Evolutionary conservation across 331 rosid species (phyloP), one percentile per base, ranked within the genome.

Genomic region (Prunus yedoensis): DNA sequence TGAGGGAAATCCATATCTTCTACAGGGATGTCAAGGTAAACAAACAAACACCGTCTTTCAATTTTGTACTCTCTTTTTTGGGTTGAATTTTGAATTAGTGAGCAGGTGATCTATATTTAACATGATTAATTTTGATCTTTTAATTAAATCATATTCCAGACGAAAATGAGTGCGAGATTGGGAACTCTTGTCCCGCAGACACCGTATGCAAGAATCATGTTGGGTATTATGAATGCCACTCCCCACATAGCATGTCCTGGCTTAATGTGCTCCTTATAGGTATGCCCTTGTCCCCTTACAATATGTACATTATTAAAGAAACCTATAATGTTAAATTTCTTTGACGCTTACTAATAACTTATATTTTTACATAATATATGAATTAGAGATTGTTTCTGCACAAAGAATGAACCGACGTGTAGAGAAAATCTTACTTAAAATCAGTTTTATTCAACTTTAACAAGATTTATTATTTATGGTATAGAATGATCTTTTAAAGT

Each of bases 1-100:
- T 21, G 45, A 14, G 30, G 76, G 76, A 72, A 72, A 58, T 58
- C 76, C 76, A 3, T 72, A 72, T 72, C 17, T 72, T 8, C 56
- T 2, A 8, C 25, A 25, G 9, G 56, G 43, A 13, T 72, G 76
- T 25, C 67, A 21, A 13, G 76, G 76, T 57, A 58, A 21, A 58
- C 17, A 58, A 10, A 25, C 23, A 23, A 23, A 23, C 23, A 23
- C 23, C 1, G 25, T 25, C 27, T 23, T 20, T 56, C 5, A 17
- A 17, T 56, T 10, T 56, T 20, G 8, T 20, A 8, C 27, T 23
- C 7, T 1, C 3, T 2, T 6, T 3, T 56, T 56, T 20, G 25
- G 28, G 2, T 27, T 27, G 10, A 18, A n/a, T 54, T 54, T 8
- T 7, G 20, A n/a, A 17, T 54, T n/a, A 54, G 2, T n/a, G 27